phyloP scores from a whole-genome alignment of 1,139 yeast species.

The Taphrina populina region DNA sequence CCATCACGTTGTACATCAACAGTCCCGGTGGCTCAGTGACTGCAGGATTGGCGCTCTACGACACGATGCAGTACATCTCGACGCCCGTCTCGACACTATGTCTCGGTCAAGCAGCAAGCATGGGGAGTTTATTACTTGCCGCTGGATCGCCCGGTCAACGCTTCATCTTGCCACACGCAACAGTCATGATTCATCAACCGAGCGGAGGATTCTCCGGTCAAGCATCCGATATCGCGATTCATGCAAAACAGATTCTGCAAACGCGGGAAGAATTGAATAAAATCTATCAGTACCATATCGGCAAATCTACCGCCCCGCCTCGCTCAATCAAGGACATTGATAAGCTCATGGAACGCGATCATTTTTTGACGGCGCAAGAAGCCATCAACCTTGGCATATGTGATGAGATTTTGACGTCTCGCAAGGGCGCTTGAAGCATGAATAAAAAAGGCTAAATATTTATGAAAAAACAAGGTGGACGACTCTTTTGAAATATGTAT shows the following conservation, averaged over 20 bases:
- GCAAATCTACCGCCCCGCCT: slow-evolving; percentile 31
- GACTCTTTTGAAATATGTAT: not conserved
- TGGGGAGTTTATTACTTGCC: slow-evolving; percentile 45
- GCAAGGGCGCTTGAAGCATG: too few species aligned
- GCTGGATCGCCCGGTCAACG: slow-evolving; percentile 44
- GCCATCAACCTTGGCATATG: slow-evolving; percentile 44
- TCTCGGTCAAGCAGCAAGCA: slow-evolving; percentile 46
- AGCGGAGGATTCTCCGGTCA: slow-evolving; percentile 44
- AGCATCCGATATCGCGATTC: slow-evolving; percentile 44
- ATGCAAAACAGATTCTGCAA: slow-evolving; percentile 45
- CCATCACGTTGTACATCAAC: slow-evolving; percentile 45
- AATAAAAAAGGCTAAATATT: too few species aligned
- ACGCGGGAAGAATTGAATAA: slow-evolving; percentile 43
- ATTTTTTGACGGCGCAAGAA: slow-evolving; percentile 42
- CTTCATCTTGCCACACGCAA: slow-evolving; percentile 44
- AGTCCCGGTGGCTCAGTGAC: slow-evolving; percentile 47
- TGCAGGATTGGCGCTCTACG: slow-evolving; percentile 46
- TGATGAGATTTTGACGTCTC: slow-evolving; percentile 41
- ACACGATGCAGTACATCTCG: slow-evolving; percentile 46
- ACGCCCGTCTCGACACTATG: slow-evolving; percentile 46
- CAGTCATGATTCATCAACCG: slow-evolving; percentile 47
- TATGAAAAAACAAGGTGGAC: not conserved
- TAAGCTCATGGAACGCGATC: slow-evolving; percentile 44
- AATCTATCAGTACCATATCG: slow-evolving; percentile 43
- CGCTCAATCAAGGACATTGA: slow-evolving; percentile 40